Base-by-base conservation (phyloP, 192 early-diverging fungal species). In the Coemansia sp. region DNA sequence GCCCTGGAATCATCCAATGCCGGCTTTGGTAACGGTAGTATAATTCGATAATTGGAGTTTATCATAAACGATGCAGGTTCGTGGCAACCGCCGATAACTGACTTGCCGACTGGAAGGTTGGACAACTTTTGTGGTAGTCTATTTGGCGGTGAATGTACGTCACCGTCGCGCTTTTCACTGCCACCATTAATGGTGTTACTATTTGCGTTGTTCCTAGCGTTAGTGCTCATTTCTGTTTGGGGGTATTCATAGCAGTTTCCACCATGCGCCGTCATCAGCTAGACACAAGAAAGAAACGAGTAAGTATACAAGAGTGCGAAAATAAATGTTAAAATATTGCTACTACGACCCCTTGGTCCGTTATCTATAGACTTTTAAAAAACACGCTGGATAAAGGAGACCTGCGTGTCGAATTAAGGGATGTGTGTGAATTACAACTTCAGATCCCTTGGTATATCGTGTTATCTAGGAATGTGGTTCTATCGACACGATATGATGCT, bases 1-100 rank as follows among this genome's bases (percentile, higher is more conserved):
- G 19, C 19, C 14, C 40, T 72, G 39, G 45, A 41, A 25, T 8
- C 48, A 39, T 64, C 51, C 14, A 60, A 5, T 19, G 22, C 45
- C n/a, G 51, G 44, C 44, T 63, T 61, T 32, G 69, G 65, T 4
- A 63, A 61, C 12, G 72, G 72, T 61, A 64, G 59, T 14, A 75
- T 72, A 39, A 81, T 72, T 59, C 78, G 78, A 69, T 81, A 81
- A 73, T 81, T 81, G 32, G 78, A 38, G 67, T 81, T 81, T 49
- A 73, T 81, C 78, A 81, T 68, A 58, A 66, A 74, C 16, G 77
- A 69, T 16, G 72, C 77, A 4, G 64, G n/a, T 58, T 14, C 3
- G 61, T 51, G 16, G 14, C 57, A 37, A 16, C 37, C 39, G 16
- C 17, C 39, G 38, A 40, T 20, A 54, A 22, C 20, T 2, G 22